phyloP scores from a whole-genome alignment of 805 yeast species.

The Candida berthetii region DNA sequence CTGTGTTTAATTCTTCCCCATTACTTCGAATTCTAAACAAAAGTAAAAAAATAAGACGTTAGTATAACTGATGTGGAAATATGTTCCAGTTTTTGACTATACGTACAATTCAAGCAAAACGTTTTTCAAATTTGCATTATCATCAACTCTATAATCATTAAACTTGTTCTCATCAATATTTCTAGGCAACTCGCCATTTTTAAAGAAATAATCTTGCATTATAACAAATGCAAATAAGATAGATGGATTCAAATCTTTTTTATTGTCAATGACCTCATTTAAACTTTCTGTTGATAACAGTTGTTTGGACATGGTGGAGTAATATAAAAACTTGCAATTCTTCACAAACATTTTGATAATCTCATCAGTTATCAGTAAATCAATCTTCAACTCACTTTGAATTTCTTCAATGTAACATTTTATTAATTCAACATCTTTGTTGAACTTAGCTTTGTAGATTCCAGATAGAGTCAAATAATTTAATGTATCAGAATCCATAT shows the following conservation, averaged over 20 bases:
- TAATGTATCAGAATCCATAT: slow-evolving; percentile 77
- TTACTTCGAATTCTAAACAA: slow-evolving; percentile 21
- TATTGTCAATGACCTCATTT: not conserved
- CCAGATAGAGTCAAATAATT: slow-evolving; percentile 52
- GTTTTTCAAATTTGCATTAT: slow-evolving; percentile 29
- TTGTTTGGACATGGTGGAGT: slow-evolving; percentile 2
- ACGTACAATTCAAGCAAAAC: slow-evolving; percentile 31
- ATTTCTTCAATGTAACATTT: slow-evolving; percentile 25
- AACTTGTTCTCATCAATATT: not conserved
- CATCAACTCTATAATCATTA: not conserved
- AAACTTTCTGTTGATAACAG: not conserved
- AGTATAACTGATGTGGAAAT: not conserved
- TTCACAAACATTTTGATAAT: slow-evolving; percentile 49
- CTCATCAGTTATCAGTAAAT: slow-evolving; percentile 21
- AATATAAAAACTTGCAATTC: slow-evolving; percentile 43
- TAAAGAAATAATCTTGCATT: slow-evolving; percentile 7
- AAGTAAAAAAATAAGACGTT: not conserved
- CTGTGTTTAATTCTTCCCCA: slow-evolving; percentile 47
- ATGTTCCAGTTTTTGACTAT: not conserved
- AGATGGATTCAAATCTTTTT: not conserved
- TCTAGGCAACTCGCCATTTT: not conserved
- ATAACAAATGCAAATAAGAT: slow-evolving; percentile 7
- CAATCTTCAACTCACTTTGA: slow-evolving; percentile 12
- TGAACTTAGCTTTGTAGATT: slow-evolving; percentile 52
- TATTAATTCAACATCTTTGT: slow-evolving; percentile 38